These are phyloP conservation scores for Cryptococcus depauperatus DNA, from an alignment of 1,284 basidiomycete genomes.

Conservation along the genomic window DNA sequence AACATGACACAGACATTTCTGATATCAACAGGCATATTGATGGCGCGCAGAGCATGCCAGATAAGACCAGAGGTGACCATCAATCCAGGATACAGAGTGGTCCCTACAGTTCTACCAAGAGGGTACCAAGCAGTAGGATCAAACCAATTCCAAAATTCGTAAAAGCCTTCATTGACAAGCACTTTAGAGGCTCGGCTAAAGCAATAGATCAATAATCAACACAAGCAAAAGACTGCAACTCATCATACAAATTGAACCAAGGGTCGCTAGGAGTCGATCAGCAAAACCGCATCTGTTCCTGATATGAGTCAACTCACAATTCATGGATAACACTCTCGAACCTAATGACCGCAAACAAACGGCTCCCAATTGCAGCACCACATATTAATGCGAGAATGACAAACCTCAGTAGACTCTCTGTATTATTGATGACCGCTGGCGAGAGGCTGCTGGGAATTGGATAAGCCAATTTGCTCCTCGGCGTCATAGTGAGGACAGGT, in stretches of 20 bases:
- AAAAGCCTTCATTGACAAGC: conserved; percentile 84
- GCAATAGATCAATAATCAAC: not conserved
- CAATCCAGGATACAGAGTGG: conserved; percentile 94
- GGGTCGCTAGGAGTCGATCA: conserved; percentile 75
- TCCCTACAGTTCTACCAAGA: conserved; percentile 93
- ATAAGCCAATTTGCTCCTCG: conserved; percentile 29
- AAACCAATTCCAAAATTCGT: conserved; percentile 99
- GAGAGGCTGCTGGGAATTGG: conserved; percentile 36
- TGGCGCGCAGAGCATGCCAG: conserved; percentile 76
- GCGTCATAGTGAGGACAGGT: not conserved
- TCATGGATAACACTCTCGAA: conserved; percentile 99
- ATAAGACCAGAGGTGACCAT: conserved; percentile 98
- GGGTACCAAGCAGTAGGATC: conserved; percentile 99
- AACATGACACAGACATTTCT: conserved; percentile 94
- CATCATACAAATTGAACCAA: conserved; percentile 89
- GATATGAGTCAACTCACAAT: conserved; percentile 60
- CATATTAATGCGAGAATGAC: conserved; percentile 80
- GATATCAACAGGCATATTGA: conserved; percentile 95
- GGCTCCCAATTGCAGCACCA: conserved; percentile 85
- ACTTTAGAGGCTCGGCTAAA: conserved; percentile 79
- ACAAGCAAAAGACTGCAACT: not conserved
- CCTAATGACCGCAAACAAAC: conserved; percentile 94
- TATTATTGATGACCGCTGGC: conserved; percentile 64
- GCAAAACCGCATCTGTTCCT: too few relatives aligned
- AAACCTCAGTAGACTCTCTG: conserved; percentile 74